Evolutionary conservation across 768 basidiomycete genomes (phyloP).

Genomic region (Suillus discolor): DNA sequence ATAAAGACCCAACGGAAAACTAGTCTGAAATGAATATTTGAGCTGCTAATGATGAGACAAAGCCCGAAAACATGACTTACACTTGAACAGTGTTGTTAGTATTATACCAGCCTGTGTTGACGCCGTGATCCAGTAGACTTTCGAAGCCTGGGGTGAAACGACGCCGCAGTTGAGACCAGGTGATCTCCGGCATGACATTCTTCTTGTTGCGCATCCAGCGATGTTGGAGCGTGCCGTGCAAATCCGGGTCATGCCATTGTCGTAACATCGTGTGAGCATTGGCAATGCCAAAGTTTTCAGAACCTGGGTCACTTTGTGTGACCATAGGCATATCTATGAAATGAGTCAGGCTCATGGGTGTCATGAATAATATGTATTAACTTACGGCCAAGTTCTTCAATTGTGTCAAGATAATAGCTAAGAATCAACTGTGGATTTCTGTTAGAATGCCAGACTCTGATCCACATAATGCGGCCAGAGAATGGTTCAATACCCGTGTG

Average conservation of each 20-base stretch:
- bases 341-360: too few relatives aligned
- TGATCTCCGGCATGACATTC: conserved; percentile 46
- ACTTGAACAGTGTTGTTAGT: not conserved
- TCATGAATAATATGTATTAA: too few relatives aligned
- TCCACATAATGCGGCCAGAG: conserved; percentile 35
- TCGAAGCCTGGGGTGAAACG: conserved; percentile 41
- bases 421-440: conserved; percentile 36
- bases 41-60: conserved; percentile 14
- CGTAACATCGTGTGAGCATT: conserved; percentile 44
- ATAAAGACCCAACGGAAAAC: too few relatives aligned
- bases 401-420: conserved; percentile 36
- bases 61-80: too few relatives aligned
- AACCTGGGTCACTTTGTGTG: conserved; percentile 47
- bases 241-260: conserved; percentile 41
- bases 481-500: conserved; percentile 42
- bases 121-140: conserved; percentile 31
- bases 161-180: conserved; percentile 39
- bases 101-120: conserved; percentile 11
- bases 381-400: conserved; percentile 21
- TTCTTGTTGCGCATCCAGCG: conserved; percentile 36
- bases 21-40: too few relatives aligned
- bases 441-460: conserved; percentile 47
- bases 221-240: conserved; percentile 44
- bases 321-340: conserved; percentile 38
- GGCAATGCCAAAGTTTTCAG: conserved; percentile 47